Evolutionary conservation across 768 basidiomycete genomes (phyloP).

Genomic region (Rhizopogon vinicolor): DNA sequence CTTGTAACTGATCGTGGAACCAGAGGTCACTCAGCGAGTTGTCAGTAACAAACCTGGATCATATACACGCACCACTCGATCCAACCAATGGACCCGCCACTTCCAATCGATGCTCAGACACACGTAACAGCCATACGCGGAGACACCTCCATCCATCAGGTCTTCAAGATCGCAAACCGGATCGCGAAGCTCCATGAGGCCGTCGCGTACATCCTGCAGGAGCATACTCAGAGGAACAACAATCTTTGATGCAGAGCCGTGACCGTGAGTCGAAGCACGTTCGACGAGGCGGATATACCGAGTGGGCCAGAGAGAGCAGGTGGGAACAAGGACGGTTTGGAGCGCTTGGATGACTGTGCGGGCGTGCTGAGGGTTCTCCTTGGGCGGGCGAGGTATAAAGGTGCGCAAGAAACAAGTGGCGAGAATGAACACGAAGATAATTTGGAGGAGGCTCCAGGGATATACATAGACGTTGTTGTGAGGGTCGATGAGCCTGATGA

Average conservation of each 20-base stretch:
- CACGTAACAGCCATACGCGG: conserved; percentile 36
- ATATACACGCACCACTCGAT: conserved; percentile 15
- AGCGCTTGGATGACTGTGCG: conserved; percentile 31
- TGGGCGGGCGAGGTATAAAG: conserved; percentile 1
- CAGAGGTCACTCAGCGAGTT: neutral
- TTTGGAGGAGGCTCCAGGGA: neutral
- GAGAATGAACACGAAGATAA: neutral
- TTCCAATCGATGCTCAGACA: conserved; percentile 24
- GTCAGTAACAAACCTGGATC: neutral
- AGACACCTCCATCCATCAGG: conserved; percentile 30
- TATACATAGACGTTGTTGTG: neutral
- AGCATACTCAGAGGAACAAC: conserved; percentile 31
- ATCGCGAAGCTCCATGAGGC: conserved; percentile 42
- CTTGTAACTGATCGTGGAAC: neutral
- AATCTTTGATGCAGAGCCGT: conserved; percentile 17
- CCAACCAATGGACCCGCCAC: conserved; percentile 27
- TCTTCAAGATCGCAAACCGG: conserved; percentile 30
- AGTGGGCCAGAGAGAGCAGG: conserved; percentile 40
- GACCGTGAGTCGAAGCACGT: conserved; percentile 1
- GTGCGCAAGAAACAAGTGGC: neutral
- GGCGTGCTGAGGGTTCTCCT: conserved; percentile 8
- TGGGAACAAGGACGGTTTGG: conserved; percentile 37
- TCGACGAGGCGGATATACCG: conserved; percentile 30
- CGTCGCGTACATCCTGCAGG: conserved; percentile 31
- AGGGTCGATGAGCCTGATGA: neutral